Percentiles rank a stretch among this genome's conserved stretches.
Conservation (phyloP, 192 early-diverging fungal species). For the Phlyctochytrium planicorne region DNA sequence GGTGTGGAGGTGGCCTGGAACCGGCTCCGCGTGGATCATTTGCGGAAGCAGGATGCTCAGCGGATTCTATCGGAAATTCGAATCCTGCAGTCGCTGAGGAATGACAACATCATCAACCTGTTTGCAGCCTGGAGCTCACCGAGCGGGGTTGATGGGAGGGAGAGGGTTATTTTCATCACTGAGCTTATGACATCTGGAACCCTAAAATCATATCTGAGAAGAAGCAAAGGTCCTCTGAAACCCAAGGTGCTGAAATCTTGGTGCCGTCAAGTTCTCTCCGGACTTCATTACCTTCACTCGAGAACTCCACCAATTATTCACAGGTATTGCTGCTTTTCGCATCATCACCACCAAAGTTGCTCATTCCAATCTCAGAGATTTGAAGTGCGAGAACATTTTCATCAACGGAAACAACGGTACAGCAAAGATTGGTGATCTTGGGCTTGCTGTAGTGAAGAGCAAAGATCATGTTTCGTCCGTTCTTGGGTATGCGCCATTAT, state of each 20-base stretch:
- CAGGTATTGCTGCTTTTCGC: slow-evolving; percentile 43
- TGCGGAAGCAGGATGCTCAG: slow-evolving; percentile 37
- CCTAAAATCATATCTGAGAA: slow-evolving; percentile 72
- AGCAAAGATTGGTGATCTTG: slow-evolving; percentile 86
- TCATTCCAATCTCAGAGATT: too few relatives aligned
- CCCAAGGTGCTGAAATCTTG: slow-evolving; percentile 76
- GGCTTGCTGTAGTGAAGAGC: slow-evolving; percentile 66
- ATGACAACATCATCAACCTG: slow-evolving; percentile 68
- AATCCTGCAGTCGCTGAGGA: slow-evolving; percentile 74
- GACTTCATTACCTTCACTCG: slow-evolving; percentile 76
- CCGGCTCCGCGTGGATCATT: slow-evolving; percentile 62
- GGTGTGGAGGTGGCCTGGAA: slow-evolving; percentile 93
- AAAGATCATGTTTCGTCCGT: slow-evolving; percentile 70
- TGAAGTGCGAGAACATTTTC: slow-evolving; percentile 76
- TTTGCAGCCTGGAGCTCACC: slow-evolving; percentile 15
- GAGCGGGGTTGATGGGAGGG: slow-evolving; percentile 50
- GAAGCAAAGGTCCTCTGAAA: slow-evolving; percentile 66
- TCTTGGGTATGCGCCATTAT: slow-evolving; percentile 47
- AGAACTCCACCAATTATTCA: slow-evolving; percentile 83
- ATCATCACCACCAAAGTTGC: not conserved
- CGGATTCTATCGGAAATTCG: slow-evolving; percentile 50
- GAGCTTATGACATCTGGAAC: slow-evolving; percentile 89
- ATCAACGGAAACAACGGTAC: slow-evolving; percentile 87
- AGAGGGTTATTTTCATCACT: slow-evolving; percentile 81
- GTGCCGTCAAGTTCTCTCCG: slow-evolving; percentile 78